A percentile compares a stretch with the other conserved stretches of the same genome.
Evolutionary conservation across 2,329 filamentous ascomycete species (phyloP).

Genomic region (Penicillium freii): DNA sequence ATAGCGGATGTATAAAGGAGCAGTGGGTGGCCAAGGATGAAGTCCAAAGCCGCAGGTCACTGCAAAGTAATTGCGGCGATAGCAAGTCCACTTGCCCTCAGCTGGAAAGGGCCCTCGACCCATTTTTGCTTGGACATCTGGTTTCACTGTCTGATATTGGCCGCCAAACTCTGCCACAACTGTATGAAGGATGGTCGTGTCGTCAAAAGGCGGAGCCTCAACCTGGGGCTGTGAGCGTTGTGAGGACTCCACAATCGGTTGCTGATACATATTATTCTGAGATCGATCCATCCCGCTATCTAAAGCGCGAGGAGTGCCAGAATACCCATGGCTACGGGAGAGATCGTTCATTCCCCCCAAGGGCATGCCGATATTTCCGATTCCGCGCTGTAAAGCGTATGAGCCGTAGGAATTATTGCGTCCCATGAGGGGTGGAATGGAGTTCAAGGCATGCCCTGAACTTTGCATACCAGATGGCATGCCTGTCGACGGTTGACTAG

Average conservation of each 20-base stretch:
- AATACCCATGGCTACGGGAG: slow-evolving; percentile 35
- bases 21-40: slow-evolving; percentile 56
- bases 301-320: slow-evolving; percentile 32
- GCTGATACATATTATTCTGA: slow-evolving; percentile 33
- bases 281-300: slow-evolving; percentile 34
- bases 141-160: slow-evolving; percentile 54
- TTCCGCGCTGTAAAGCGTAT: slow-evolving; percentile 35
- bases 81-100: slow-evolving; percentile 87
- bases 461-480: slow-evolving; percentile 44
- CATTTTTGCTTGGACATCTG: slow-evolving; percentile 75
- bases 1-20: slow-evolving; percentile 58
- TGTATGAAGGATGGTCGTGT: slow-evolving; percentile 38
- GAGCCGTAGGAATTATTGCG: slow-evolving; percentile 41
- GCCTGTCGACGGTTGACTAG: slow-evolving; percentile 48
- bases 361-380: slow-evolving; percentile 27
- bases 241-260: slow-evolving; percentile 29
- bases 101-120: slow-evolving; percentile 85
- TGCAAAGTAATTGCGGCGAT: slow-evolving; percentile 86
- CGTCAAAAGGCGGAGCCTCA: slow-evolving; percentile 45
- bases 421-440: slow-evolving; percentile 34
- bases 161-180: slow-evolving; percentile 33
- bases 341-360: slow-evolving; percentile 35
- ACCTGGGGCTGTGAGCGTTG: slow-evolving; percentile 19
- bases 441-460: slow-evolving; percentile 28
- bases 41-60: slow-evolving; percentile 77